Percentiles rank a stretch among this genome's conserved stretches.
Evolutionary conservation across 2,329 filamentous ascomycete species (phyloP).

Genomic region (Rhynchosporium agropyri): DNA sequence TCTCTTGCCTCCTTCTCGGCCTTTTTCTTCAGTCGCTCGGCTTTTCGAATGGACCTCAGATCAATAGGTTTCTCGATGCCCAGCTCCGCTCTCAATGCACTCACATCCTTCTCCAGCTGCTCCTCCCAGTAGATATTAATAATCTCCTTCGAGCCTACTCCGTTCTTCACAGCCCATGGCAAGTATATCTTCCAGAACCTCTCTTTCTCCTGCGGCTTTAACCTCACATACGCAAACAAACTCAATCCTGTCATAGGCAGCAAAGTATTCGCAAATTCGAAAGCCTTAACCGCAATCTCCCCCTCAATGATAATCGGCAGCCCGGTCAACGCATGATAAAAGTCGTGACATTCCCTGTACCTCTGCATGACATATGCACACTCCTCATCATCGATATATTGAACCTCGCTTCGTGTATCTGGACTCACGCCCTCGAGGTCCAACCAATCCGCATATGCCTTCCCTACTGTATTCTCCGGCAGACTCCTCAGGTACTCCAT

Average conservation of each 20-base stretch:
- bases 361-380: constrained; percentile 99
- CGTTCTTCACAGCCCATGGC: constrained; percentile 90
- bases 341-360: constrained; percentile 96
- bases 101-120: constrained; percentile 80
- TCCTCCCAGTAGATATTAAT: constrained; percentile 99
- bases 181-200: constrained; percentile 76
- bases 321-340: constrained; percentile 93
- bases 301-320: constrained; percentile 92
- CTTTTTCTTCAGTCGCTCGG: constrained; percentile 69
- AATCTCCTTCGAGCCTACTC: constrained; percentile 73
- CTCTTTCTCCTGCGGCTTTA: constrained; percentile 65
- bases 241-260: constrained; percentile 94
- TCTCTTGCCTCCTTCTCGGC: constrained; percentile 57
- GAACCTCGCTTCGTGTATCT: constrained; percentile 79
- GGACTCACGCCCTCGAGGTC: constrained; percentile 91
- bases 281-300: constrained; percentile 95
- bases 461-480: constrained; percentile 74
- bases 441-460: constrained; percentile 86
- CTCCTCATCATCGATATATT: constrained; percentile 92
- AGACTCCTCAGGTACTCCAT: constrained; percentile 70
- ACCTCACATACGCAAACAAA: constrained; percentile 67
- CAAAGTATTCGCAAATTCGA: constrained; percentile 93
- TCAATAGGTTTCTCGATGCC: constrained; percentile 89
- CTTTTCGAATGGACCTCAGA: constrained; percentile 74
- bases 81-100: constrained; percentile 71